Evolutionary conservation across 768 basidiomycete species (phyloP).

Genomic region (Mycena polygramma): DNA sequence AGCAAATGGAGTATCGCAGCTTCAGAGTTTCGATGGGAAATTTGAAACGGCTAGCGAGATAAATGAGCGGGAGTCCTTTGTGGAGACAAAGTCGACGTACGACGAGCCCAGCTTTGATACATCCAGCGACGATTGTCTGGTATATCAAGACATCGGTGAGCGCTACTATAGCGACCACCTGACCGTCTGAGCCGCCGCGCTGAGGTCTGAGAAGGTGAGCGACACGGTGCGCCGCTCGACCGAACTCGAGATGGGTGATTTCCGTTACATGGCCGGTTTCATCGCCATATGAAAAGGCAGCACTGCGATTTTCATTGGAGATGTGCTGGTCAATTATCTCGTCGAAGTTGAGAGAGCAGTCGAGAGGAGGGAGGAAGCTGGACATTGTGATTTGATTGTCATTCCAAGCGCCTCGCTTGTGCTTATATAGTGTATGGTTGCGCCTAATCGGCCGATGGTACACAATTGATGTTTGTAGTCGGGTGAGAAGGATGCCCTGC

Average conservation of each 20-base stretch:
- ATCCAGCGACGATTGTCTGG: constrained; percentile 55
- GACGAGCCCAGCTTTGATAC: constrained; percentile 52
- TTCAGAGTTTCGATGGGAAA: constrained; percentile 56
- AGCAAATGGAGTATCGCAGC: constrained; percentile 53
- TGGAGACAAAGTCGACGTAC: constrained; percentile 39
- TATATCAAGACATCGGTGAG: constrained; percentile 52
- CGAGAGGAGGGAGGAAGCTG: constrained; percentile 23
- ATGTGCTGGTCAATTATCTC: constrained; percentile 26
- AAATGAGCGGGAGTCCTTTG: neutral
- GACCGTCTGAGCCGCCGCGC: constrained; percentile 46
- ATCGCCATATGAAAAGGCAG: constrained; percentile 43
- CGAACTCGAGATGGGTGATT: constrained; percentile 59
- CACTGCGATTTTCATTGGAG: constrained; percentile 7
- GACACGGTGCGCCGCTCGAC: constrained; percentile 57
- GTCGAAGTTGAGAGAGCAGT: constrained; percentile 29
- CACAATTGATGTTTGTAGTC: no score
- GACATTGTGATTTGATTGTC: constrained; percentile 24
- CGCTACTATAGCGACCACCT: constrained; percentile 53
- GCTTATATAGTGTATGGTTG: no score
- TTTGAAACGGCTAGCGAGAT: constrained; percentile 52
- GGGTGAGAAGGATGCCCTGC: no score
- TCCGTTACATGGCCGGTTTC: constrained; percentile 37
- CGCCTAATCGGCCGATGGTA: no score
- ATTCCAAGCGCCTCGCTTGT: neutral
- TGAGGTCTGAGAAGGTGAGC: constrained; percentile 54